These are phyloP conservation scores for Mucor irregularis DNA, from an alignment of 371 early-diverging fungal species.

Conservation along the genomic window DNA sequence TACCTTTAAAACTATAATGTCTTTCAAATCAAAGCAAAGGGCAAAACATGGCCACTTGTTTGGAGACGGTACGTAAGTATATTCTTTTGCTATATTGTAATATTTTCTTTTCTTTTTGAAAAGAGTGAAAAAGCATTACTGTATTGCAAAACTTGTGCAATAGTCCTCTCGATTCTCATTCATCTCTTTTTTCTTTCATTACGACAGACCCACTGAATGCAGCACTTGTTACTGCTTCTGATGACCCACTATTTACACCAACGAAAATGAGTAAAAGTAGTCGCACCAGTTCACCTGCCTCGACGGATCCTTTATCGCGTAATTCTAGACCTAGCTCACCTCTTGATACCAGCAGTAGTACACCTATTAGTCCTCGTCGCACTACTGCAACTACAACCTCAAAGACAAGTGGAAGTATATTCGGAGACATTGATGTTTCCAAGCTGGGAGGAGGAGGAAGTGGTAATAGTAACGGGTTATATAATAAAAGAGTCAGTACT, in stretches of 20 bases:
- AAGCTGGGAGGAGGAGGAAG: too few relatives aligned
- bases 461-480: slow-evolving; percentile 1
- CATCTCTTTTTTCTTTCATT: too few relatives aligned
- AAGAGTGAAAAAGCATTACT: not conserved
- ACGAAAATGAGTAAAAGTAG: slow-evolving; percentile 1
- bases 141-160: not conserved
- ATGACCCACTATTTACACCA: slow-evolving; percentile 33
- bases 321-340: not conserved
- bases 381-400: not conserved
- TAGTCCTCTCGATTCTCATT: not conserved
- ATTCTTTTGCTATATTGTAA: too few relatives aligned
- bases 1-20: slow-evolving; percentile 23
- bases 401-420: slow-evolving; percentile 27
- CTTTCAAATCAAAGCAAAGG: slow-evolving; percentile 47
- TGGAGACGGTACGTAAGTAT: slow-evolving; percentile 45
- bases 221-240: slow-evolving; percentile 19
- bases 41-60: slow-evolving; percentile 49
- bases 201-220: slow-evolving; percentile 44
- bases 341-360: slow-evolving; percentile 12
- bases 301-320: slow-evolving; percentile 17
- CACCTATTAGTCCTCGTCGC: slow-evolving; percentile 17
- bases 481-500: not conserved
- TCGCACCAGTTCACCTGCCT: slow-evolving; percentile 5
- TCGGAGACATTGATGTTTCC: slow-evolving; percentile 49
- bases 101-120: not conserved